Conservation (phyloP, 2,329 filamentous ascomycete genomes). For the Aspergillus pseudonomiae region DNA sequence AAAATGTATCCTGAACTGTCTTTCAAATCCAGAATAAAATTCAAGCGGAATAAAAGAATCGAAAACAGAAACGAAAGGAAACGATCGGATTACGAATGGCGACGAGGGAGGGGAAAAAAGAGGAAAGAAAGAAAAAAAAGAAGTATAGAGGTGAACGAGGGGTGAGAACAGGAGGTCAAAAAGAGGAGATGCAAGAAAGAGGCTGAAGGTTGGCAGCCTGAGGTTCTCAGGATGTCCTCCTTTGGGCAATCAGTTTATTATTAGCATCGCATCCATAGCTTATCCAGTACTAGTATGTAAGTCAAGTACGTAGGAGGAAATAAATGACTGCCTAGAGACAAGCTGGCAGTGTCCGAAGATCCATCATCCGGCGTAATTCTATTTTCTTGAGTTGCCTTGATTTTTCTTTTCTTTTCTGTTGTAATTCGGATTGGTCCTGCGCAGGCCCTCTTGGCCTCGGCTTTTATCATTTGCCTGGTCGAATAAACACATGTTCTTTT, state of each 20-base stretch:
- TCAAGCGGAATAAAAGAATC: not conserved
- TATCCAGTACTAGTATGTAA: not conserved
- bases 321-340: constrained; percentile 5
- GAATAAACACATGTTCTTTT: not conserved
- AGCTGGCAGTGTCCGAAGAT: not conserved
- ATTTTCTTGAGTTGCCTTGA: not conserved
- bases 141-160: not conserved
- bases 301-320: not conserved
- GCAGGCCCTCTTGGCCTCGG: not conserved
- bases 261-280: not conserved
- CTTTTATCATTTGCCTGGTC: not conserved
- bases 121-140: not conserved
- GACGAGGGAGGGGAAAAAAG: not conserved
- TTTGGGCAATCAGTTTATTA: constrained; percentile 3
- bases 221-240: not conserved
- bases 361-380: not conserved
- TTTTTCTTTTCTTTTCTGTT: not conserved
- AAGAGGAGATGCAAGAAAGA: not conserved
- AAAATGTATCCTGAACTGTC: not conserved
- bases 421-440: not conserved
- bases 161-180: not conserved
- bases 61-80: not conserved
- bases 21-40: not conserved
- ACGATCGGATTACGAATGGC: not conserved
- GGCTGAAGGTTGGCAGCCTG: constrained; percentile 4